phyloP scores from a whole-genome alignment of 345 rosid species.

The Syzygium oleosum region DNA sequence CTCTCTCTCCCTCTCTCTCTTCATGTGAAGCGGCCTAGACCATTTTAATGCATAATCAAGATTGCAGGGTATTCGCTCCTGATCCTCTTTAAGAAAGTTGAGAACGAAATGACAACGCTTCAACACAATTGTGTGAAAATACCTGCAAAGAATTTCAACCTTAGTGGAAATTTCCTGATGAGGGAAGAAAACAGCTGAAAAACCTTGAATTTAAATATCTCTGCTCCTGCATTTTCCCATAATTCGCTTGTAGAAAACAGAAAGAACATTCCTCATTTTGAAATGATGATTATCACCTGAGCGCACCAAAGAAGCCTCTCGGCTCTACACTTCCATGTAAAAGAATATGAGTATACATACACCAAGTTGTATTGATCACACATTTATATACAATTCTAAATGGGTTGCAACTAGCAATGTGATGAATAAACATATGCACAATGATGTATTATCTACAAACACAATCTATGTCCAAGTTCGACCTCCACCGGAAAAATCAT shows the following conservation, averaged over 20 bases:
- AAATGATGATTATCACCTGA: neutral
- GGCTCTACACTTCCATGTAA: neutral
- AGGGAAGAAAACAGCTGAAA: neutral
- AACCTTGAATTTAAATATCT: neutral
- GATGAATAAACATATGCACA: neutral
- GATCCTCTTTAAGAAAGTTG: neutral
- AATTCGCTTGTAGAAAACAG: neutral
- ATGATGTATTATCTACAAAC: slow-evolving; percentile 11
- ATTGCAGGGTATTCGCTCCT: neutral
- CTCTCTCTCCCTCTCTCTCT: neutral
- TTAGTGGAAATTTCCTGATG: neutral
- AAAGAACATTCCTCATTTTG: neutral
- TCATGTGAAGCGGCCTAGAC: neutral
- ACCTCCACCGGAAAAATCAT: slow-evolving; percentile 4
- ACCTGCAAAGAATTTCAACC: neutral
- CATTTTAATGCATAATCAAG: neutral
- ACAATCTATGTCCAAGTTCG: slow-evolving; percentile 9
- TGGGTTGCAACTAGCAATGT: neutral
- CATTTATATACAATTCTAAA: slow-evolving; percentile 9
- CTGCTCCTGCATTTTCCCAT: neutral
- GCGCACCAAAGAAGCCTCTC: neutral
- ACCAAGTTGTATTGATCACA: neutral
- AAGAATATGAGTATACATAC: neutral
- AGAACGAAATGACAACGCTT: neutral
- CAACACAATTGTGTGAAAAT: neutral